Conservation (phyloP, 2,329 filamentous ascomycete genomes). For the Diaporthe velutina region DNA sequence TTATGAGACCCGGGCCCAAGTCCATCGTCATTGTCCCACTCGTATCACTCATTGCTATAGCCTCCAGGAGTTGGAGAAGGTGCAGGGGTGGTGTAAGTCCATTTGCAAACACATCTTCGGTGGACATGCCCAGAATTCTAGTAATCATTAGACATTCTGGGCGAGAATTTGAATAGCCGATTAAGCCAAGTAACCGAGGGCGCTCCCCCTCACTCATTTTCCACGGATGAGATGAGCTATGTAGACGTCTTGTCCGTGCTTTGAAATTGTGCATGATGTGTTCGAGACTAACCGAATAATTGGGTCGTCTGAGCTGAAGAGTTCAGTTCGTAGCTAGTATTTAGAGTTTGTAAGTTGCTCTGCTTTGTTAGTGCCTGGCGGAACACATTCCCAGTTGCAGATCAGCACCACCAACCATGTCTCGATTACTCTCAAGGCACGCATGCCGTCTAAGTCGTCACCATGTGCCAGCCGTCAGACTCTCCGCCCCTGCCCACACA, state of each 20-base stretch:
- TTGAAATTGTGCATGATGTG: background rate
- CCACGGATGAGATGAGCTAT: background rate
- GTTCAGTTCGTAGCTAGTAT: background rate
- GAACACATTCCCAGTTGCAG: background rate
- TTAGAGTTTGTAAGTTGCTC: background rate
- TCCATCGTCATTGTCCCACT: background rate
- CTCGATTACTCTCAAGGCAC: constrained; percentile 7
- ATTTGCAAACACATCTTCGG: constrained; percentile 3
- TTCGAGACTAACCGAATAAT: background rate
- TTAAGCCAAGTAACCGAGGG: background rate
- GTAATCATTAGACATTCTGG: background rate
- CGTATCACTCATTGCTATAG: background rate
- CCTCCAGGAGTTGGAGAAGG: background rate
- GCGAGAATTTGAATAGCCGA: background rate
- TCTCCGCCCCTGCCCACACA: background rate
- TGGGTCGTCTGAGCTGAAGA: background rate
- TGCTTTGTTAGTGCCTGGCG: background rate
- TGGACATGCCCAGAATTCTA: accelerated
- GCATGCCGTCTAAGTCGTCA: constrained; percentile 10
- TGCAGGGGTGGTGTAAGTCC: background rate
- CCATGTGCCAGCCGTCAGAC: background rate
- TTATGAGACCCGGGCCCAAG: too few species aligned
- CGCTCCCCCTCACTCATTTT: background rate
- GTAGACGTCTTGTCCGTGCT: background rate
- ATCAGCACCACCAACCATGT: constrained; percentile 8